Evolutionary conservation across 768 basidiomycete genomes (phyloP).

Genomic region (Naganishia onofrii): DNA sequence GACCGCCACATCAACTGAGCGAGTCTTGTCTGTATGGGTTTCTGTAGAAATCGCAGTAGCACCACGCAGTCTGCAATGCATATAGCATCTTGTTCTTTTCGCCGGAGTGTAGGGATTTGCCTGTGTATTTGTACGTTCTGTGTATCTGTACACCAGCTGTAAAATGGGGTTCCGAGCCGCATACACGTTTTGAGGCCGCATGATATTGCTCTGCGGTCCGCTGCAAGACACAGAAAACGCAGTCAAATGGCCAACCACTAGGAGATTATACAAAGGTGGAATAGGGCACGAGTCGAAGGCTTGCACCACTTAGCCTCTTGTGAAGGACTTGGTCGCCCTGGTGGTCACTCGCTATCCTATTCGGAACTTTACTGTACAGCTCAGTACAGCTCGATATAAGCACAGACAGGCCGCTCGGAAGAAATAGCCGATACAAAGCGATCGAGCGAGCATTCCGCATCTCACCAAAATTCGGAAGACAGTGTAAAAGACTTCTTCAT

Average conservation of each 20-base stretch:
- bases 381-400: not conserved
- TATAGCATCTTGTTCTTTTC: not conserved
- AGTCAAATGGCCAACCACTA: too few species aligned
- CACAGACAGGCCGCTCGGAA: not conserved
- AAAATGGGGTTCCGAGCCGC: not conserved
- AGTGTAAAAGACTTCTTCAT: not conserved
- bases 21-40: not conserved
- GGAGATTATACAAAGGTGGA: too few species aligned
- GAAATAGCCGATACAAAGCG: conserved; percentile 1
- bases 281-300: too few species aligned
- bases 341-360: too few species aligned
- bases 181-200: too few species aligned
- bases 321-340: too few species aligned
- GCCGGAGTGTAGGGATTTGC: not conserved
- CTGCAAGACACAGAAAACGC: too few species aligned
- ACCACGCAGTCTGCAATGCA: not conserved
- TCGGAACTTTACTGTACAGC: not conserved
- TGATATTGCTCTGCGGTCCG: too few species aligned
- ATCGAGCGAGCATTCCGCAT: conserved; percentile 10
- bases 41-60: not conserved
- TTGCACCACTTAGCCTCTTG: too few species aligned
- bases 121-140: not conserved
- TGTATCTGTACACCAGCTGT: conserved; percentile 1
- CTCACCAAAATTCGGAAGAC: conserved; percentile 19
- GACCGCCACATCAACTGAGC: not conserved